A percentile compares a stretch with the other conserved stretches of the same genome.
These are phyloP conservation scores for Suillus paluster DNA, from an alignment of 768 basidiomycete species.

Conservation along the genomic window DNA sequence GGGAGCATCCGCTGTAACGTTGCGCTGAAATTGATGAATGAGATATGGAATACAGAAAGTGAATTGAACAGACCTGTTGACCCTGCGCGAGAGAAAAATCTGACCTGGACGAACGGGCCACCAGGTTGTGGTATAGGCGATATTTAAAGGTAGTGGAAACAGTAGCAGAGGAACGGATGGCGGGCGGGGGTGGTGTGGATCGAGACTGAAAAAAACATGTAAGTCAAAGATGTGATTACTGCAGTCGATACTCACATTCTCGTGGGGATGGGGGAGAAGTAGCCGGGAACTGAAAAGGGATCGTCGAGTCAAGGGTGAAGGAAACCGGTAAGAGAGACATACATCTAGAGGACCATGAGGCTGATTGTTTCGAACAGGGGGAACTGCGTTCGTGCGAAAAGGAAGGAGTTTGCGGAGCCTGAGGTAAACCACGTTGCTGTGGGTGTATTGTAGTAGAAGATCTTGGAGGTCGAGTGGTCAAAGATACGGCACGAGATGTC, in stretches of 20 bases:
- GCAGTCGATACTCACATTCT: not conserved
- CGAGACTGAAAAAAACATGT: not conserved
- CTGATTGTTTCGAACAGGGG: not conserved
- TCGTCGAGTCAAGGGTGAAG: not conserved
- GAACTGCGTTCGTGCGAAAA: not conserved
- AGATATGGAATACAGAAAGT: not conserved
- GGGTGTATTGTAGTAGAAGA: not conserved
- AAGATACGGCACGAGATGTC: not conserved
- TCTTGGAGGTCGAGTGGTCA: not conserved
- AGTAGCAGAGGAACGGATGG: not conserved
- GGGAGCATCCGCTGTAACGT: not conserved
- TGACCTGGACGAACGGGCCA: not conserved
- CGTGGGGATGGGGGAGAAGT: not conserved
- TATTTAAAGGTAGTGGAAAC: not conserved
- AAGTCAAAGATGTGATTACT: not conserved
- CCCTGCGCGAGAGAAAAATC: not conserved
- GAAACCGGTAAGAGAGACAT: not conserved
- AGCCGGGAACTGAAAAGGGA: not conserved
- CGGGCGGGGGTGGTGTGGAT: not conserved
- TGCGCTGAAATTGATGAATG: not conserved
- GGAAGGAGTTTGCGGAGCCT: constrained; percentile 1
- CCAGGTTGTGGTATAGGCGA: not conserved
- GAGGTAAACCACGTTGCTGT: not conserved
- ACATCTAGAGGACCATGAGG: not conserved
- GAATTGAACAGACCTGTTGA: not conserved